phyloP scores from a whole-genome alignment of 2,329 filamentous ascomycete genomes.

The Helotiales sp. region DNA sequence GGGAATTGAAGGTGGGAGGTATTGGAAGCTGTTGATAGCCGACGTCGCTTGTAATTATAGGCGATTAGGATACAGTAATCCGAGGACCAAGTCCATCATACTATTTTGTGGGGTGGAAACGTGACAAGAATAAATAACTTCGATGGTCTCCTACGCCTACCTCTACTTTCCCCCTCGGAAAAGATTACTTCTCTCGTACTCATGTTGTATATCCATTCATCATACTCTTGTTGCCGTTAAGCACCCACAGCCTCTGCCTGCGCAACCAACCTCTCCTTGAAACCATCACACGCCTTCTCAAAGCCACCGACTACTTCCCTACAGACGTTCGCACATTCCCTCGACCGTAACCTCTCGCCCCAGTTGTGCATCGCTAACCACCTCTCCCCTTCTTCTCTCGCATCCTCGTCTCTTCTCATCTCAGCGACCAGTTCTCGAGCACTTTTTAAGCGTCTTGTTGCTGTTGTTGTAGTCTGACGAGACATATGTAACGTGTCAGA shows the following conservation, averaged over 20 bases:
- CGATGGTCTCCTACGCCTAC: not conserved
- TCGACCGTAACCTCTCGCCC: slow-evolving; percentile 71
- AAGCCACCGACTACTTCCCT: slow-evolving; percentile 89
- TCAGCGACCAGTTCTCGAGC: slow-evolving; percentile 85
- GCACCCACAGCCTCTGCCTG: slow-evolving; percentile 41
- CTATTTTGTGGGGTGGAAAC: not conserved
- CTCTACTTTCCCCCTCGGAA: not conserved
- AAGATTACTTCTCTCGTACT: not conserved
- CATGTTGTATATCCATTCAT: no score
- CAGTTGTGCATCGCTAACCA: slow-evolving; percentile 84
- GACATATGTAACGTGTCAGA: slow-evolving; percentile 94
- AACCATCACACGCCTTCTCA: slow-evolving; percentile 83
- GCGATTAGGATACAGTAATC: not conserved
- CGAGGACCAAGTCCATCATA: not conserved
- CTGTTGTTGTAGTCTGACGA: slow-evolving; percentile 80
- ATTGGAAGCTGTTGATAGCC: slow-evolving; percentile 7
- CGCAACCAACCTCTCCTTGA: slow-evolving; percentile 74
- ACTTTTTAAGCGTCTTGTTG: slow-evolving; percentile 74
- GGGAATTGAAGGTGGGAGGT: slow-evolving; percentile 5
- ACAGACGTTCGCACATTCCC: slow-evolving; percentile 83
- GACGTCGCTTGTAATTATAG: slow-evolving; percentile 10
- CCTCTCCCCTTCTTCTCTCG: slow-evolving; percentile 75
- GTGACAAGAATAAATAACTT: not conserved
- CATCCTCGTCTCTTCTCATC: slow-evolving; percentile 79
- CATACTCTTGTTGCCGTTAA: no score